Evolutionary conservation across 305 asterid species (phyloP).

Genomic region (Solanum aculeatissimum): DNA sequence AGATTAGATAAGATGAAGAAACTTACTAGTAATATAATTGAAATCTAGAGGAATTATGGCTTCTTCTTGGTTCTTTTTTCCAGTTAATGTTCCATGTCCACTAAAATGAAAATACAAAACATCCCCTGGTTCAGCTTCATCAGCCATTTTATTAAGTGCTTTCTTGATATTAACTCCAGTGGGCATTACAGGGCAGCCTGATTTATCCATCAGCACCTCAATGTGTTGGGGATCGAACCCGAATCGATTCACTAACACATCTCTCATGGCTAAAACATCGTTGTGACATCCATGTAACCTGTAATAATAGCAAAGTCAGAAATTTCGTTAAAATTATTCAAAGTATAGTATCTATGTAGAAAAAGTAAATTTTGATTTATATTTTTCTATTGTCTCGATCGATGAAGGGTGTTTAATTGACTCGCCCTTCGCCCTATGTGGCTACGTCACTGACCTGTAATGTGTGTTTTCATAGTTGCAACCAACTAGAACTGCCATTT

Average conservation of each 20-base stretch:
- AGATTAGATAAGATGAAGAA: not conserved
- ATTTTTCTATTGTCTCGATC: not conserved
- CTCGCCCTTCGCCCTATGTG: not conserved
- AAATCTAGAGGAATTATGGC: conserved; percentile 76
- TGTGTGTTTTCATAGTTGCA: conserved; percentile 40
- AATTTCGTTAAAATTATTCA: not conserved
- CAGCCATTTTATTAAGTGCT: conserved; percentile 42
- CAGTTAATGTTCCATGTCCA: conserved; percentile 64
- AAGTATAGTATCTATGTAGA: not conserved
- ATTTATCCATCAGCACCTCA: conserved; percentile 52
- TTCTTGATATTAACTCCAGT: conserved; percentile 63
- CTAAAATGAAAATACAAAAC: conserved; percentile 67
- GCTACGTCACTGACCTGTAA: conserved; percentile 14
- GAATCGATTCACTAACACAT: conserved; percentile 37
- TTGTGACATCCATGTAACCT: conserved; percentile 74
- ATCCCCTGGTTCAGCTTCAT: conserved; percentile 45
- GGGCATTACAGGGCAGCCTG: conserved; percentile 45
- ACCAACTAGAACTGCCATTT: conserved; percentile 30
- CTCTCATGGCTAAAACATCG: conserved; percentile 51
- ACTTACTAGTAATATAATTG: conserved; percentile 80
- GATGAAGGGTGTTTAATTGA: not conserved
- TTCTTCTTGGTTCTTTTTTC: conserved; percentile 40
- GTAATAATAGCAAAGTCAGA: not conserved
- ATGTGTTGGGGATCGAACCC: conserved; percentile 27
- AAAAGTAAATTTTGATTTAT: not conserved